These are phyloP conservation scores for Orbilia javanica DNA, from an alignment of 2,329 filamentous ascomycete species.

Conservation along the genomic window DNA sequence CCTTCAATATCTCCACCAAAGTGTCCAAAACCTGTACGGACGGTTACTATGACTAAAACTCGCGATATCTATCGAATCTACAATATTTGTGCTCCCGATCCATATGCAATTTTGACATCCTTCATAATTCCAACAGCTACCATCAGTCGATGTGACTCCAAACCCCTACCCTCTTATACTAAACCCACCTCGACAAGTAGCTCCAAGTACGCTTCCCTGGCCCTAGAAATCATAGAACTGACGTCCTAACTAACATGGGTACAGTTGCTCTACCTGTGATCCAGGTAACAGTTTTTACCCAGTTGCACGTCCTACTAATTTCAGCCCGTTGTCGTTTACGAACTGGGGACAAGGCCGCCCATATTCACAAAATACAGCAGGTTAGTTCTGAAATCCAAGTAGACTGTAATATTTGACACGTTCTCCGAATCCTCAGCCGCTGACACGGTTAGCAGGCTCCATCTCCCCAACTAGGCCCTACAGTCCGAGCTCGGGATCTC, in stretches of 20 bases:
- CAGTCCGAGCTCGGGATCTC: neutral
- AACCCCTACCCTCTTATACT: neutral
- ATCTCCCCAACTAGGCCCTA: slow-evolving; percentile 3
- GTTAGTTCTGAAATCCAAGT: neutral
- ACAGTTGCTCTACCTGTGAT: slow-evolving; percentile 37
- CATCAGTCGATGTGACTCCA: slow-evolving; percentile 28
- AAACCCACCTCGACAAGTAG: neutral
- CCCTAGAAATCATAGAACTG: neutral
- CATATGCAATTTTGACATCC: slow-evolving; percentile 42
- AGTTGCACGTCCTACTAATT: slow-evolving; percentile 16
- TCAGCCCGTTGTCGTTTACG: slow-evolving; percentile 25
- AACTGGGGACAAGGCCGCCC: slow-evolving; percentile 33
- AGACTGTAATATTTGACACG: neutral
- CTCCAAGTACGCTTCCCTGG: neutral
- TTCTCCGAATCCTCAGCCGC: neutral
- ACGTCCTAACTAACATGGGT: neutral
- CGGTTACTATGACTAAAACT: slow-evolving; percentile 42
- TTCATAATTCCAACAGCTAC: slow-evolving; percentile 44
- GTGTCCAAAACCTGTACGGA: slow-evolving; percentile 5
- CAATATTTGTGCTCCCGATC: slow-evolving; percentile 39
- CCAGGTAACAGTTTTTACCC: slow-evolving; percentile 15
- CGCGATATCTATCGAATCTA: slow-evolving; percentile 40
- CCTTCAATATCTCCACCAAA: neutral
- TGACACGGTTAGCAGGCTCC: slow-evolving; percentile 15
- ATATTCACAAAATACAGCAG: slow-evolving; percentile 4